Conservation (phyloP, 2,329 filamentous ascomycete species). For the Trematosphaeria pertusa region DNA sequence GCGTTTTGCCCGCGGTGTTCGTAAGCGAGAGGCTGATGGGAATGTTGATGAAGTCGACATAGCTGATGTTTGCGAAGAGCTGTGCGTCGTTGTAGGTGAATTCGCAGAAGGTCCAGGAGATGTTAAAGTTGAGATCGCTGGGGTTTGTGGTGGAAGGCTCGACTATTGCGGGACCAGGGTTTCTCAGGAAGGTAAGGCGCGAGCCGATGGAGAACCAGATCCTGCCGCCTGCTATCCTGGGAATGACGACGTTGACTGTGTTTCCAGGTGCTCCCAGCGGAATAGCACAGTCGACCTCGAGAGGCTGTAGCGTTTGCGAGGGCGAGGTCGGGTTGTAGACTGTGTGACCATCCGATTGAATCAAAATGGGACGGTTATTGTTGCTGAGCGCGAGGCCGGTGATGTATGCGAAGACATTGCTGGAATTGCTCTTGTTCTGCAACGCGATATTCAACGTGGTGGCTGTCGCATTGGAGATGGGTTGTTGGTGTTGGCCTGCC, state of each 20-base stretch:
- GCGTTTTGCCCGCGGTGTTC: conserved; percentile 46
- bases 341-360: conserved; percentile 70
- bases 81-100: conserved; percentile 57
- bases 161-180: conserved; percentile 74
- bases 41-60: conserved; percentile 75
- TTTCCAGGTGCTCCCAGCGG: conserved; percentile 67
- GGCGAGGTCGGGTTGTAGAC: conserved; percentile 71
- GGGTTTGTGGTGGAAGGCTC: conserved; percentile 76
- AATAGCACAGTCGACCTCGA: conserved; percentile 68
- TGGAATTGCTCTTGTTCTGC: conserved; percentile 69
- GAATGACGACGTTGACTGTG: conserved; percentile 68
- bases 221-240: conserved; percentile 72
- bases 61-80: conserved; percentile 65
- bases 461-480: conserved; percentile 27
- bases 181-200: conserved; percentile 71
- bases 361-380: conserved; percentile 65
- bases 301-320: conserved; percentile 55
- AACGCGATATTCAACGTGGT: conserved; percentile 66
- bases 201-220: conserved; percentile 73
- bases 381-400: conserved; percentile 70
- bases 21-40: conserved; percentile 54
- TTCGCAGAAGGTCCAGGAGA: conserved; percentile 56
- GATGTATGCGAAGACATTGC: conserved; percentile 71
- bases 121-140: conserved; percentile 55
- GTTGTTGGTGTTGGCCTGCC: conserved; percentile 29